A percentile compares a stretch with the other conserved stretches of the same genome.
Evolutionary conservation across 768 basidiomycete genomes (phyloP).

Genomic region (Leccinum aurantiacum): DNA sequence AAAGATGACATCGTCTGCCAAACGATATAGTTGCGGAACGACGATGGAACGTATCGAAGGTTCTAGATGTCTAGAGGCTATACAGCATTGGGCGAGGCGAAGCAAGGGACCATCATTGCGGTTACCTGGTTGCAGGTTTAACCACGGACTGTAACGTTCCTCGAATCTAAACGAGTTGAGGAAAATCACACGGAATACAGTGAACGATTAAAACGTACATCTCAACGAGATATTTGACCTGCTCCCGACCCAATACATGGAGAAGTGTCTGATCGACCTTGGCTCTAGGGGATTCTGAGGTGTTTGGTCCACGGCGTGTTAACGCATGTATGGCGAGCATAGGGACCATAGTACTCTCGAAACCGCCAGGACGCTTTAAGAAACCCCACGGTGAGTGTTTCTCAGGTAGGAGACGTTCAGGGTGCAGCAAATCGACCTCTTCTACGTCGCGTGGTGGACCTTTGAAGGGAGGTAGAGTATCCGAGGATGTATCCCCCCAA

Average conservation of each 20-base stretch:
- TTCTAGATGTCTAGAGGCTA: conserved; percentile 46
- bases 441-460: conserved; percentile 19
- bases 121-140: conserved; percentile 37
- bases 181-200: not conserved
- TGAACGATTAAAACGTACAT: conserved; percentile 31
- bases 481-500: conserved; percentile 21
- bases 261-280: conserved; percentile 31
- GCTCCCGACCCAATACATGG: conserved; percentile 35
- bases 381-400: conserved; percentile 40
- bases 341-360: conserved; percentile 46
- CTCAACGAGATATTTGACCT: conserved; percentile 38
- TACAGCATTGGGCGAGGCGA: conserved; percentile 45
- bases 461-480: conserved; percentile 20
- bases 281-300: conserved; percentile 21
- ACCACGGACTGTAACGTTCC: conserved; percentile 44
- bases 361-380: conserved; percentile 36
- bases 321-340: conserved; percentile 48
- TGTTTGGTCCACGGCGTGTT: conserved; percentile 29
- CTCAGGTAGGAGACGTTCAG: conserved; percentile 38
- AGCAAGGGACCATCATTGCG: conserved; percentile 36
- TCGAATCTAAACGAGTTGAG: conserved; percentile 38
- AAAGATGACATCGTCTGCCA: conserved; percentile 41
- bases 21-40: conserved; percentile 40
- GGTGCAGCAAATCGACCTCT: conserved; percentile 33
- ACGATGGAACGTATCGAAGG: conserved; percentile 35